phyloP scores from a whole-genome alignment of 2,329 filamentous ascomycete species.

The Raffaelea deltoideospora region DNA sequence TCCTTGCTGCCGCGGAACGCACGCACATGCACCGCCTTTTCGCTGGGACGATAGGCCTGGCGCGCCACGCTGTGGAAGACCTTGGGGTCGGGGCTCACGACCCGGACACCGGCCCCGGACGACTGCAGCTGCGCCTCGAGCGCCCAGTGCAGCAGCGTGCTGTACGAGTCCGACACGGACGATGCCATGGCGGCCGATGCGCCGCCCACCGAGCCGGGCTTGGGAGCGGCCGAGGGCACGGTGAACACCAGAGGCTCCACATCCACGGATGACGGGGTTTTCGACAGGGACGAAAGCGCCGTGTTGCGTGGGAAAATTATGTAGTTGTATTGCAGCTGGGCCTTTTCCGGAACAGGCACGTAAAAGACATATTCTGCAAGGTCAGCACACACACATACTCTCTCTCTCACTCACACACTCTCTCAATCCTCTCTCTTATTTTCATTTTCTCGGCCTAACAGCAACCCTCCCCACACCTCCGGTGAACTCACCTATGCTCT shows the following conservation, averaged over 20 bases:
- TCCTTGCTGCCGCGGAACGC: slow-evolving; percentile 55
- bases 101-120: slow-evolving; percentile 24
- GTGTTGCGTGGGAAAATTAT: slow-evolving; percentile 43
- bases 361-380: slow-evolving; percentile 44
- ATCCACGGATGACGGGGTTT: slow-evolving; percentile 22
- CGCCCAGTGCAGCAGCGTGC: slow-evolving; percentile 45
- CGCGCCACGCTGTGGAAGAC: slow-evolving; percentile 41
- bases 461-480: neutral
- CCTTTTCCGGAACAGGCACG: slow-evolving; percentile 49
- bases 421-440: too few relatives aligned
- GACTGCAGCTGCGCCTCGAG: slow-evolving; percentile 35
- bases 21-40: slow-evolving; percentile 50
- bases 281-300: slow-evolving; percentile 22
- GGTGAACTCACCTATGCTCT: slow-evolving; percentile 37
- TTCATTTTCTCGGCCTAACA: too few relatives aligned
- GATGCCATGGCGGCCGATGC: slow-evolving; percentile 31
- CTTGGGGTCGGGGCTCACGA: slow-evolving; percentile 36
- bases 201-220: slow-evolving; percentile 41
- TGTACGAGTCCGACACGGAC: slow-evolving; percentile 42
- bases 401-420: neutral
- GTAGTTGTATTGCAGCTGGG: slow-evolving; percentile 51
- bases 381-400: neutral
- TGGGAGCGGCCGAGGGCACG: slow-evolving; percentile 42
- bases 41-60: slow-evolving; percentile 42
- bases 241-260: slow-evolving; percentile 50